These are phyloP conservation scores for Imleria badia DNA, from an alignment of 768 basidiomycete genomes.

Conservation along the genomic window DNA sequence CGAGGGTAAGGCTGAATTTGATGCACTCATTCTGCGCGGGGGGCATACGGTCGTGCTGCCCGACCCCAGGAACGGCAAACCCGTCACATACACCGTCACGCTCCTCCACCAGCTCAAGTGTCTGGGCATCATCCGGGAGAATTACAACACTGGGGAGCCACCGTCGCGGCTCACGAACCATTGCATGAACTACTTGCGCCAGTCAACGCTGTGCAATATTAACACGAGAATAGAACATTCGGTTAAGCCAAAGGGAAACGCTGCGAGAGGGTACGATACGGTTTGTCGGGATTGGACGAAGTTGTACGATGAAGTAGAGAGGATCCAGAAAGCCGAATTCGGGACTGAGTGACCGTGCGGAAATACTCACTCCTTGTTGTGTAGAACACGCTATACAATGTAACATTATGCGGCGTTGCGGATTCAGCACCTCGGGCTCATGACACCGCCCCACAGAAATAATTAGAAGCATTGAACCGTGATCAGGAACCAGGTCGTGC, in stretches of 20 bases:
- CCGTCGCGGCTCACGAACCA: slow-evolving; percentile 9
- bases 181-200: slow-evolving; percentile 10
- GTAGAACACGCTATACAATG: not conserved
- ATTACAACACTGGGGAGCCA: not conserved
- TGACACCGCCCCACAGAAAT: no score
- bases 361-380: not conserved
- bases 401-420: not conserved
- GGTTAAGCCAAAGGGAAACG: slow-evolving; percentile 5
- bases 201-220: slow-evolving; percentile 12
- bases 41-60: slow-evolving; percentile 10
- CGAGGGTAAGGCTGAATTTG: slow-evolving; percentile 14
- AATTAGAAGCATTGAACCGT: no score
- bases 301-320: slow-evolving; percentile 11
- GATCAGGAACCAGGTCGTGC: no score
- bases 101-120: slow-evolving; percentile 15
- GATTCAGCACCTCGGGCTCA: no score
- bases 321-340: not conserved
- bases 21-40: slow-evolving; percentile 10
- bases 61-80: slow-evolving; percentile 8
- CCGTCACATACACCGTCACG: slow-evolving; percentile 11
- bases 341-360: not conserved
- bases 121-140: slow-evolving; percentile 11
- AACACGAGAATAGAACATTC: slow-evolving; percentile 14
- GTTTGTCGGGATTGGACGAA: slow-evolving; percentile 15
- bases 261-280: slow-evolving; percentile 9